Base-by-base conservation (phyloP, 169 alveolate species). In the Eimeria falciformis region DNA sequence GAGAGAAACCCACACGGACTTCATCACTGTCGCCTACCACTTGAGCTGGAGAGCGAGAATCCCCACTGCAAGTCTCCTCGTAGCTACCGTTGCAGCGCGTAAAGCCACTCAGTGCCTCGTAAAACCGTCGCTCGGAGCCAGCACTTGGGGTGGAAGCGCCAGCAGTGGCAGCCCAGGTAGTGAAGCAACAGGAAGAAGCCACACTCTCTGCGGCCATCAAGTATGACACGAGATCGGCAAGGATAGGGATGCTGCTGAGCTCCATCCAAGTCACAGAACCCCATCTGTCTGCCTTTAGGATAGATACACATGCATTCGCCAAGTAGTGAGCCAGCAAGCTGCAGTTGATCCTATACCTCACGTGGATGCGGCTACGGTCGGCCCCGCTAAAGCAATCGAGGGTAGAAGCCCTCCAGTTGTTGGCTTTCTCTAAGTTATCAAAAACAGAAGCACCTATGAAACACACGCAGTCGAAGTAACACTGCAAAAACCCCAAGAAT, bases 311-410 rank as follows among this genome's bases (percentile, higher is more conserved):
- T 3, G 93, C 93, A 29, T 66, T 47, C 5, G 81, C 87, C 14
- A 88, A 77, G 40, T 73, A 88, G 68, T 88, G 93, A 5, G 88
- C 68, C 1, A 88, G 79, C 21, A 88, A 66, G 53, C 88, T 79
- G 46, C 81, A 56, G 81, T 88, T 71, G 40, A 75, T 73, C 3
- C 93, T 58, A 47, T 88, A 73, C 17, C 93, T 77, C n/a, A 55
- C 88, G 37, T 88, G 87, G 33, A 65, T 29, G 23, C 81, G 33
- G 47, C 66, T 45, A 3, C 53, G 29, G 33, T 88, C 93, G 17
- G 88, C 23, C 14, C 66, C 90, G 50, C 90, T 45, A 46, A 89
- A 89, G 58, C 93, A 89, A 68, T 89, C 93, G 14, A 89, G 88
- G 14, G 77, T 62, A 9, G 93, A 79, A 21, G 93, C 68, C n/a